Conservation (phyloP, 768 basidiomycete genomes). For the Podaxis carcinomalis region DNA sequence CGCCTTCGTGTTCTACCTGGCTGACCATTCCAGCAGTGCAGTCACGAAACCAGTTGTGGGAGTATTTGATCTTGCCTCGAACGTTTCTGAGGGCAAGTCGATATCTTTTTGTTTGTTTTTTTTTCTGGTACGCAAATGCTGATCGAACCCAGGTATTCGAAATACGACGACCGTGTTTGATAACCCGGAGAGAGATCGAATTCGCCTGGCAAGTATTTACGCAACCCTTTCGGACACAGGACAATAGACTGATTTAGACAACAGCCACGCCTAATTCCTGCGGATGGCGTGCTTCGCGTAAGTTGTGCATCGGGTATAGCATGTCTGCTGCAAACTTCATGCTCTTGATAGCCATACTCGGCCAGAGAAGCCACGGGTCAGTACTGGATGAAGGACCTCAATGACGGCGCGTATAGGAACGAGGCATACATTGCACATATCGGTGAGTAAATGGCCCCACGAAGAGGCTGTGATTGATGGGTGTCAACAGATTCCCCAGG, state of each 20-base stretch:
- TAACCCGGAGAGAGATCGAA: constrained; percentile 81
- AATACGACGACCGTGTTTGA: constrained; percentile 99
- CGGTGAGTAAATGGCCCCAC: constrained; percentile 40
- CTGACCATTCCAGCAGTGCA: constrained; percentile 42
- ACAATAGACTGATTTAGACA: neutral
- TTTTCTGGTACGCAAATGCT: neutral
- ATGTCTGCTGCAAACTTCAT: neutral
- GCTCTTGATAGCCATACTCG: constrained; percentile 67
- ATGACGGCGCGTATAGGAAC: constrained; percentile 79
- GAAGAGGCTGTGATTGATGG: neutral
- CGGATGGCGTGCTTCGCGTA: constrained; percentile 86
- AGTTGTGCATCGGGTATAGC: constrained; percentile 22
- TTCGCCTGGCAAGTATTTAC: constrained; percentile 58
- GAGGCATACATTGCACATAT: constrained; percentile 93
- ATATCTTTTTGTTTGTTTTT: neutral
- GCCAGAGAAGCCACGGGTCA: constrained; percentile 90
- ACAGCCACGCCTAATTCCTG: constrained; percentile 80
- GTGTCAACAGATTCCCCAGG: constrained; percentile 58
- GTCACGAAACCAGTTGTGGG: constrained; percentile 97
- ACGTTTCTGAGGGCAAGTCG: constrained; percentile 78
- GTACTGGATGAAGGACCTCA: constrained; percentile 94
- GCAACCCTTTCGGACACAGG: neutral
- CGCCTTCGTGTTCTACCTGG: neutral
- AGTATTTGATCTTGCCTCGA: constrained; percentile 93
- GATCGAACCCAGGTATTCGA: constrained; percentile 64